Base-by-base conservation (phyloP, 2,329 filamentous ascomycete genomes). In the Arthrinium puccinioides region DNA sequence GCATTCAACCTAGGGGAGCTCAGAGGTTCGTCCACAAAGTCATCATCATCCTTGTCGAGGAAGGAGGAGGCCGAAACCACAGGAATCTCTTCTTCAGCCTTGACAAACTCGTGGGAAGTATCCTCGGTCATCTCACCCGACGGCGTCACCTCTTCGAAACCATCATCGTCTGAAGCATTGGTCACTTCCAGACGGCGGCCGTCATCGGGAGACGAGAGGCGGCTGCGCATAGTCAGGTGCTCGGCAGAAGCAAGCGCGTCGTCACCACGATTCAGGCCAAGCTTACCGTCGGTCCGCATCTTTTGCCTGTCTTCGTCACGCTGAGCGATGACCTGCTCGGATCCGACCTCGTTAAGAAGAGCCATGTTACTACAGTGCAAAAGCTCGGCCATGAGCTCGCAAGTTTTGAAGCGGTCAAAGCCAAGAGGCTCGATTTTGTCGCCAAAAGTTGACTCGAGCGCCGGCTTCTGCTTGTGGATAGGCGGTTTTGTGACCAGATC, bases 331-430 rank as follows among this genome's bases (percentile, higher is more conserved):
- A 95, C 79, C 46, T 87, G 82, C 56, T 98, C 89, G 9, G 88
- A 89, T 21, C 90, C 92, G 9, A 79, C 70, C 57, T 97, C 89
- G 55, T 98, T 98, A 47, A 98, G 67, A 24, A 98, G 69, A 6
- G 86, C 89, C 92, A 98, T 98, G 57, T 98, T 98, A 59, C 90
- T 97, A 63, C 92, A 98, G 61, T 98, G 92, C 26, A 98, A 66
- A 30, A 98, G 70, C 61, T 98, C 92, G 1, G 92, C 92, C 92
- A 98, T 97, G 42, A 98, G 71, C 62, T 98, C 92, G 60, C 92
- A 98, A 0, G 92, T 97, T 69, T 98, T 98, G 70, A 98, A 98
- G 15, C 92, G 76, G 61, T 98, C 92, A 55, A 98, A 98, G 3
- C 92, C 92, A 9, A 98, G 73, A 4, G 92, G 90, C 60, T 97